A percentile compares a stretch with the other conserved stretches of the same genome.
phyloP scores from a whole-genome alignment of 1,284 basidiomycete species.

The Ceratorhiza oryzae-sativae region DNA sequence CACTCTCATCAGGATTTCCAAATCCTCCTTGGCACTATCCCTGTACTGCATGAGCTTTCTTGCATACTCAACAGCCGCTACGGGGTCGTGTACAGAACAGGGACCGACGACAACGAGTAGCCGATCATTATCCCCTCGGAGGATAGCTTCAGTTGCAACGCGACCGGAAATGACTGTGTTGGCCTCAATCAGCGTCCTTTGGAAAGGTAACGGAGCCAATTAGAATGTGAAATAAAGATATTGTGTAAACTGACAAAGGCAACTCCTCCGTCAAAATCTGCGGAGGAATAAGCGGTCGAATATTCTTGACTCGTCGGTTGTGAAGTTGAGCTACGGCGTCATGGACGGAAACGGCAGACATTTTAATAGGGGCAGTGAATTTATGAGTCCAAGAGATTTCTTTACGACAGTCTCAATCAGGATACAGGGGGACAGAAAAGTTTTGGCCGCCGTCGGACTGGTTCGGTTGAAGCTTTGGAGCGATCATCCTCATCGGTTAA shows the following conservation, averaged over 20 bases:
- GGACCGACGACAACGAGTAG: slow-evolving; percentile 89
- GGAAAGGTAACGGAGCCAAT: neutral
- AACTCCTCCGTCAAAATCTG: slow-evolving; percentile 91
- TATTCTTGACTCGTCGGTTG: slow-evolving; percentile 85
- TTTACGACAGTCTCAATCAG: neutral
- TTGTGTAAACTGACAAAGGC: slow-evolving; percentile 63
- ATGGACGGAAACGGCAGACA: slow-evolving; percentile 58
- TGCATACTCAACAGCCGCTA: slow-evolving; percentile 86
- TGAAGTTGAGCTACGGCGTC: slow-evolving; percentile 83
- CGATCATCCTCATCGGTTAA: slow-evolving; percentile 26
- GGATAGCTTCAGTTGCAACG: slow-evolving; percentile 74
- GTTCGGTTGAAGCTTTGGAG: slow-evolving; percentile 22
- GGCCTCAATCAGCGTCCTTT: slow-evolving; percentile 71
- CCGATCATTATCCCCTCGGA: slow-evolving; percentile 87
- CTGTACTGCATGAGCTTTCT: slow-evolving; percentile 81
- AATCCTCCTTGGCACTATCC: slow-evolving; percentile 79
- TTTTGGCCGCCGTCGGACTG: slow-evolving; percentile 26
- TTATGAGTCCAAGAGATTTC: neutral
- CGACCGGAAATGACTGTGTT: slow-evolving; percentile 89
- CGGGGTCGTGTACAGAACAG: slow-evolving; percentile 90
- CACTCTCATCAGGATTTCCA: slow-evolving; percentile 96
- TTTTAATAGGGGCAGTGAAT: no score
- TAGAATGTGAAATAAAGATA: neutral
- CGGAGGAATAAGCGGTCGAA: slow-evolving; percentile 87
- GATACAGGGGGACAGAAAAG: neutral